Base-by-base conservation (phyloP, 129 eudicot species). In the Ambrosia artemisiifolia region DNA sequence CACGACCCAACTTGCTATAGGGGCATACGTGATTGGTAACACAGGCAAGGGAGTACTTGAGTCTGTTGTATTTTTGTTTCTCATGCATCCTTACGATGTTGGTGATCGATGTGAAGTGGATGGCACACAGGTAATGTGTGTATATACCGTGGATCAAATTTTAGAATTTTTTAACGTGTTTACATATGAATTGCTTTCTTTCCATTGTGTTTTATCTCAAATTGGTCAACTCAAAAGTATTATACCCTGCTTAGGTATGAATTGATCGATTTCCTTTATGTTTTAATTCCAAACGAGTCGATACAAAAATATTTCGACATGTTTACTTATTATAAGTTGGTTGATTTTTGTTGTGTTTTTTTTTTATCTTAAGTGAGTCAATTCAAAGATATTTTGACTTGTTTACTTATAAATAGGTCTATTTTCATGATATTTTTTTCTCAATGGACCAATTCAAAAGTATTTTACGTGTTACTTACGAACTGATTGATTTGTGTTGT, bases 21-120 rank as follows among this genome's bases (percentile, higher is more conserved):
- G 56, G 1, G 71, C 38, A 28, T 67, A 67, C 1, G 59, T 67
- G n/a, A 24, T 67, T 67, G 71, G 71, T 67, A 47, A 47, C 43
- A 46, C 71, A 4, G 71, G 56, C 13, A 67, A 67, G 59, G 34
- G 36, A 19, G 38, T 67, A 28, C 30, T 67, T 24, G 71, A 67
- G 59, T 67, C 71, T 2, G 46, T 67, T 20, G 7, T 67, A 46
- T 67, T 67, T 19, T 67, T 67, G 20, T 67, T 67, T 30, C 3
- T 67, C 12, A 44, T 67, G 71, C 71, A 67, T 28, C 71, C 71
- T 33, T 67, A 67, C 10, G 71, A 67, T 14, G 71, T 67, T 44
- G 71, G 71, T 46, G 71, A 67, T 14, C 71, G 71, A 3, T 67
- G 71, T 67, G 71, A 67, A 67, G 71, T 67, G 55, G 71, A 67